Evolutionary conservation across 1,284 basidiomycete genomes (phyloP), one percentile per base, ranked within the genome.

Genomic region (Microbotryum lychnidis-dioicae): DNA sequence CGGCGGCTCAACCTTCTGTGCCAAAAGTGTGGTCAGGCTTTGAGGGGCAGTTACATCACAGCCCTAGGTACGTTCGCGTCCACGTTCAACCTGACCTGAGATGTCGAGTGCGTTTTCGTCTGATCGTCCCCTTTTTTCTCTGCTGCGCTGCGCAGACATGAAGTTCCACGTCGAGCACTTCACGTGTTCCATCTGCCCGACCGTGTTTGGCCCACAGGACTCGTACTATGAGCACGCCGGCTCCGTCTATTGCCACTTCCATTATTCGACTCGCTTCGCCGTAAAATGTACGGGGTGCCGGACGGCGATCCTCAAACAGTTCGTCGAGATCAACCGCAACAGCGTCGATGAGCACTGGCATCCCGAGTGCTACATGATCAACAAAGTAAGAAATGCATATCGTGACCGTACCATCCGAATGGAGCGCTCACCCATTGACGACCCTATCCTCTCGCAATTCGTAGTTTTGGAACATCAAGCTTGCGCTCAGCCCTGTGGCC

Each of bases 151-250:
- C 70, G 21, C 75, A 96, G 91, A 88, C 78, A 91, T 92, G 80
- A 99, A 99, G 77, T 99, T 87, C 77, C 96, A 99, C 76, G 93
- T 98, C 70, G 96, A 99, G 77, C 96, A 98, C 76, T 99, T 99
- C 74, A 97, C 94, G 50, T 99, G 94, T 79, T 97, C 92, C 6
- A 85, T 96, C 63, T 98, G 96, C 77, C 82, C 92, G 44, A 93
- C 89, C 25, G 83, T 97, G 29, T 98, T 99, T 75, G 96, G 96
- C 9, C 91, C 94, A 6, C 90, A 94, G 74, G 96, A 98, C 77
- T 96, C 91, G 62, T 99, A 98, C 78, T 99, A 99, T 75, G 94
- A 99, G 77, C 96, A 98, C 74, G 89, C 91, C 67, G 87, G 87
- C 21, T 86, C 91, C 73, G 96, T 98, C 50, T 98, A 88, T 75